Evolutionary conservation across 345 rosid species (phyloP).

Genomic region (Arabidopsis thaliana): DNA sequence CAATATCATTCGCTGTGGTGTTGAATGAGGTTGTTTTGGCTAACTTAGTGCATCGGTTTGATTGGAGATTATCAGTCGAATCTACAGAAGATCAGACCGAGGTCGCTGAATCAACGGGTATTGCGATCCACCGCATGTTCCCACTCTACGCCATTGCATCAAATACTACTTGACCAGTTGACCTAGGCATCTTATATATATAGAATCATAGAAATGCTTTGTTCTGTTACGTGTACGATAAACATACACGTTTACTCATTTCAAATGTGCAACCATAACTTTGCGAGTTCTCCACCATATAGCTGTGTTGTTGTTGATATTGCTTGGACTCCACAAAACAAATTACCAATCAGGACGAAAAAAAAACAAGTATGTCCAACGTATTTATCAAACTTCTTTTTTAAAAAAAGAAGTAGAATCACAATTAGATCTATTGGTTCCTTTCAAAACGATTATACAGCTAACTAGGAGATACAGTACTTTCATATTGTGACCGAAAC

Average conservation of each 20-base stretch:
- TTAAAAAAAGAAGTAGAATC: too few relatives aligned
- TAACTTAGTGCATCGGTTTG: constrained; percentile 30
- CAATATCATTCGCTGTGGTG: constrained; percentile 29
- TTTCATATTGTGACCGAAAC: too few relatives aligned
- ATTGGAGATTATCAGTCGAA: constrained; percentile 30
- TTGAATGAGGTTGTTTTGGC: constrained; percentile 36
- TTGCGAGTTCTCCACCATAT: neutral
- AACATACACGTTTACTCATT: constrained; percentile 15
- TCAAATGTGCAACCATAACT: neutral
- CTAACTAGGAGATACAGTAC: too few relatives aligned
- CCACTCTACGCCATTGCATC: constrained; percentile 28
- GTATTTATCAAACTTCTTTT: too few relatives aligned
- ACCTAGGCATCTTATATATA: neutral
- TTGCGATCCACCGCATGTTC: constrained; percentile 19
- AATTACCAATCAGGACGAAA: neutral
- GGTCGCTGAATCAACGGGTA: constrained; percentile 15
- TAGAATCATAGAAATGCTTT: neutral
- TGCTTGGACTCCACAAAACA: neutral
- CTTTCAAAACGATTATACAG: too few relatives aligned
- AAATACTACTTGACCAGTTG: constrained; percentile 11
- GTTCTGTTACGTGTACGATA: neutral
- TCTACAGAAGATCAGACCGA: neutral
- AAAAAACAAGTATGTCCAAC: too few relatives aligned
- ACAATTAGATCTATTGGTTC: too few relatives aligned
- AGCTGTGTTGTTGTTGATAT: neutral